phyloP scores from a whole-genome alignment of 257 asterid species.

The Nicotiana benthamiana region DNA sequence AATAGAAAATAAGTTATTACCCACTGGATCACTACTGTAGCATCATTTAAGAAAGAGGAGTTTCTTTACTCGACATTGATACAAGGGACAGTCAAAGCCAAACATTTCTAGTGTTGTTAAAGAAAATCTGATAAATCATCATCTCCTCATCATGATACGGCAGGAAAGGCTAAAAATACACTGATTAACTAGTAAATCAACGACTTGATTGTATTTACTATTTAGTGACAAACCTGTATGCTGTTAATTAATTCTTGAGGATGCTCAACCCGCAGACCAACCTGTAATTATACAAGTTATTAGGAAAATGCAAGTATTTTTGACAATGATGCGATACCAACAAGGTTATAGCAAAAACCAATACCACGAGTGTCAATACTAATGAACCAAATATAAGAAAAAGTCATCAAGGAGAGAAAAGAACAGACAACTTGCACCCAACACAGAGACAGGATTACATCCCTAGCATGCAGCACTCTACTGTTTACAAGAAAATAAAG shows the following conservation, averaged over 20 bases:
- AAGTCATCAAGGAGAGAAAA: neutral
- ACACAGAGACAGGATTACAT: neutral
- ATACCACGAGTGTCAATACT: neutral
- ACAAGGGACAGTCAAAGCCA: neutral
- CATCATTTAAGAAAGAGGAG: neutral
- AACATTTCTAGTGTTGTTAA: neutral
- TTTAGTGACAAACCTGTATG: conserved; percentile 55
- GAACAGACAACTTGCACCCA: neutral
- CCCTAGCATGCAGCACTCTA: neutral
- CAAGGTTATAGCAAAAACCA: neutral
- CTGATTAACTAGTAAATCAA: neutral
- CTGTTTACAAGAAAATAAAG: neutral
- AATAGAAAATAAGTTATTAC: neutral
- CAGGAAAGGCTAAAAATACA: neutral
- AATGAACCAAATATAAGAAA: neutral
- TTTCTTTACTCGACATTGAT: neutral
- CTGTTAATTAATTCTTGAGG: conserved; percentile 82
- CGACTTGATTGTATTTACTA: neutral
- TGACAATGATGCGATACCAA: neutral
- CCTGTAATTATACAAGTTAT: conserved; percentile 31
- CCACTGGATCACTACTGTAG: neutral
- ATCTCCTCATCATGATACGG: neutral
- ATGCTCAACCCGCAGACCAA: conserved; percentile 92
- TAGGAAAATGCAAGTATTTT: neutral
- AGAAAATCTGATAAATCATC: neutral